phyloP scores from a whole-genome alignment of 163 green algal genomes.

The Chloroidium sp. region DNA sequence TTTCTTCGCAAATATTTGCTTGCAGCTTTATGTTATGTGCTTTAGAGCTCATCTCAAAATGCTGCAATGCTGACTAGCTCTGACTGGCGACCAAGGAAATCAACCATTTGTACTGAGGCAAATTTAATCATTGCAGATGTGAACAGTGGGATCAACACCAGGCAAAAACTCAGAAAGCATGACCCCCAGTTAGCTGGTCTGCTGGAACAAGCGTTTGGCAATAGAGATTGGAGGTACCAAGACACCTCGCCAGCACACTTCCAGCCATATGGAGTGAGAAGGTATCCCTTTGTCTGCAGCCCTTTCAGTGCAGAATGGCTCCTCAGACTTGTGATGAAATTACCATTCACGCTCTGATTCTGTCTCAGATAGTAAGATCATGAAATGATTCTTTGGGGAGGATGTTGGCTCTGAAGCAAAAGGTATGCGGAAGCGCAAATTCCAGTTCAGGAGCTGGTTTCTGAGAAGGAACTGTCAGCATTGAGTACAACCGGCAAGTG shows the following conservation, averaged over 20 bases:
- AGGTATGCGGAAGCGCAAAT: too few relatives aligned
- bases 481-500: too few relatives aligned
- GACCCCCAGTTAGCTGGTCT: slow-evolving; percentile 53
- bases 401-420: too few relatives aligned
- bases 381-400: too few relatives aligned
- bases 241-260: neutral
- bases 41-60: neutral
- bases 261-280: too few relatives aligned
- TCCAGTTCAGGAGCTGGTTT: too few relatives aligned
- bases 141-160: slow-evolving; percentile 59
- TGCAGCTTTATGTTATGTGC: neutral
- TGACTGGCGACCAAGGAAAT: neutral
- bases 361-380: too few relatives aligned
- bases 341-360: too few relatives aligned
- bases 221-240: slow-evolving; percentile 47
- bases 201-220: slow-evolving; percentile 42
- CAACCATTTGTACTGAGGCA: neutral
- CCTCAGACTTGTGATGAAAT: too few relatives aligned
- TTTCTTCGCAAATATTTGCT: neutral
- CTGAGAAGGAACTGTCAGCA: too few relatives aligned
- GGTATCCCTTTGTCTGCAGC: too few relatives aligned
- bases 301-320: too few relatives aligned
- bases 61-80: neutral
- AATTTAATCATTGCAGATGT: slow-evolving; percentile 38
- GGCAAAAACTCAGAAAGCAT: slow-evolving; percentile 31